Conservation (phyloP, 495 filamentous ascomycete genomes). For the Neurospora hispaniola region DNA sequence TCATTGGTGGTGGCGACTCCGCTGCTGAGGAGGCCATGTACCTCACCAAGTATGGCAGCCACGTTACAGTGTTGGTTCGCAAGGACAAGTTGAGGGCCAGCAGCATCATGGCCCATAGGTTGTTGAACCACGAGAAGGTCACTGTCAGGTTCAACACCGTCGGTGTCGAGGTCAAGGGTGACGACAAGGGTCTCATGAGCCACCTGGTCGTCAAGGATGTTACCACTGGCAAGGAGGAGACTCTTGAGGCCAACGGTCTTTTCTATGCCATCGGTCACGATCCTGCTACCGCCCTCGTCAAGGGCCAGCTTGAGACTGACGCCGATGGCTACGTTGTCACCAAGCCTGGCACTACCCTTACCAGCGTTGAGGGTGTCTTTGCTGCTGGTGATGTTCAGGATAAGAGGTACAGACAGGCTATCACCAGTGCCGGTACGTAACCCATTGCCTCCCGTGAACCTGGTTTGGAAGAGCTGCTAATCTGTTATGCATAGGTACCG, state of each 20-base stretch:
- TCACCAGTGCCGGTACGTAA: slow-evolving; percentile 86
- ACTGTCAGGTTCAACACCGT: slow-evolving; percentile 77
- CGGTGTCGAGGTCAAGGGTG: slow-evolving; percentile 72
- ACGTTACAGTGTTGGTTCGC: slow-evolving; percentile 88
- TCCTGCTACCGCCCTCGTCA: slow-evolving; percentile 78
- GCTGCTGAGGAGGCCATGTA: slow-evolving; percentile 97
- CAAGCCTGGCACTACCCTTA: slow-evolving; percentile 76
- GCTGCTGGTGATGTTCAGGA: slow-evolving; percentile 97
- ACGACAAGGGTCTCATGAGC: slow-evolving; percentile 77
- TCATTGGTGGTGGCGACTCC: slow-evolving; percentile 95
- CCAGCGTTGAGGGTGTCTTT: slow-evolving; percentile 85
- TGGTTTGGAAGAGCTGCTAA: slow-evolving; percentile 21
- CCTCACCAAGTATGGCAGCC: slow-evolving; percentile 91
- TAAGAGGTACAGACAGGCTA: slow-evolving; percentile 94
- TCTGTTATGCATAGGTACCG: slow-evolving; percentile 50
- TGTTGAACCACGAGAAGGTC: slow-evolving; percentile 76
- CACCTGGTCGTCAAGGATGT: slow-evolving; percentile 70
- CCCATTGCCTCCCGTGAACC: neutral
- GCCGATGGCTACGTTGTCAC: slow-evolving; percentile 82
- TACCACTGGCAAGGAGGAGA: slow-evolving; percentile 65
- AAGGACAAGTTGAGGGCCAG: slow-evolving; percentile 74
- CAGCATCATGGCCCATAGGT: slow-evolving; percentile 82
- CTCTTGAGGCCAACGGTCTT: slow-evolving; percentile 77
- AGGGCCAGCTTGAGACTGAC: slow-evolving; percentile 78
- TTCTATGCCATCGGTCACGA: slow-evolving; percentile 99